These are phyloP conservation scores for Ceriops tagal DNA, from an alignment of 345 rosid species.

Conservation along the genomic window DNA sequence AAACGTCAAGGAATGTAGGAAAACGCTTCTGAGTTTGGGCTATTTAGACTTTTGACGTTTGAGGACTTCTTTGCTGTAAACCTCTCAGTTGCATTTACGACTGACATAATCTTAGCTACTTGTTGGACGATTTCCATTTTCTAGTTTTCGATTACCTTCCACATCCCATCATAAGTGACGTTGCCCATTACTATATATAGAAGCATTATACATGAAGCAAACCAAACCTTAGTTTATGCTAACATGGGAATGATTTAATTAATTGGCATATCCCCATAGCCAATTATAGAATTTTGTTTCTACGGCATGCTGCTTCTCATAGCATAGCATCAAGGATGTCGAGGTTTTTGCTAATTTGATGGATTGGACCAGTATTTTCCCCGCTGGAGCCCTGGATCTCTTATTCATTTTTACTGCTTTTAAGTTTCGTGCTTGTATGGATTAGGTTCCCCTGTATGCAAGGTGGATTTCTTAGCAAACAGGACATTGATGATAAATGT, in stretches of 20 bases:
- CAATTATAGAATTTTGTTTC: too few relatives aligned
- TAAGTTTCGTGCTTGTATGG: background rate
- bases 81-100: background rate
- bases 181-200: background rate
- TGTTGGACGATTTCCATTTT: background rate
- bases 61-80: slow-evolving; percentile 96
- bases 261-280: background rate
- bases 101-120: background rate
- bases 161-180: background rate
- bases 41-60: slow-evolving; percentile 77
- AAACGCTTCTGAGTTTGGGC: slow-evolving; percentile 86
- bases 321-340: background rate
- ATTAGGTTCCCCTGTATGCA: background rate
- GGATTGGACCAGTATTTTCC: background rate
- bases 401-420: background rate
- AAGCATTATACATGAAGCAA: background rate
- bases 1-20: slow-evolving; percentile 87
- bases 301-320: too few relatives aligned
- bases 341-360: slow-evolving; percentile 1
- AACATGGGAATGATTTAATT: background rate
- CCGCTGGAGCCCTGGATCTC: background rate
- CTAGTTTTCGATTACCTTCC: background rate
- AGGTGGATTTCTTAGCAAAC: background rate
- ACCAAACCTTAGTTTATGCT: background rate
- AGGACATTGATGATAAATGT: background rate